Evolutionary conservation across 495 filamentous ascomycete species (phyloP).

Genomic region (Penicillium chermesinum): DNA sequence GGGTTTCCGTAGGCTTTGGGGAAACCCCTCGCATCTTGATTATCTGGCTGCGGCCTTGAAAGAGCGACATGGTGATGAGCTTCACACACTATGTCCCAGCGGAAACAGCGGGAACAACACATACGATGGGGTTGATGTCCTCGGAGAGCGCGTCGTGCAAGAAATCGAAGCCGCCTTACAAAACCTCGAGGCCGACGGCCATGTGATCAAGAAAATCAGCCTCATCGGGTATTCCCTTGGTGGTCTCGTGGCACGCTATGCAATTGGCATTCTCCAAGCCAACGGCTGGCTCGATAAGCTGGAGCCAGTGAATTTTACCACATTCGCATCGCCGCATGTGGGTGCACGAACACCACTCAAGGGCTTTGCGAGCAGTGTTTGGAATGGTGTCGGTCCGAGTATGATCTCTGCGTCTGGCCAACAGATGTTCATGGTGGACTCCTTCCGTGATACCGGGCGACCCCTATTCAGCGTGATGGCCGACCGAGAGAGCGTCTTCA

Average conservation of each 20-base stretch:
- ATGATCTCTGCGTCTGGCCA: slow-evolving; percentile 74
- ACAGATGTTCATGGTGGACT: slow-evolving; percentile 83
- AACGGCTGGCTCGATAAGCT: slow-evolving; percentile 73
- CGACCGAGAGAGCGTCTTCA: slow-evolving; percentile 81
- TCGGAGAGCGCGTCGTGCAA: slow-evolving; percentile 79
- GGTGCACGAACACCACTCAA: slow-evolving; percentile 72
- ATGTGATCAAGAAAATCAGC: slow-evolving; percentile 73
- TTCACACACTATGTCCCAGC: slow-evolving; percentile 73
- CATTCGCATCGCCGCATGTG: slow-evolving; percentile 86
- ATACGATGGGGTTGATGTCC: slow-evolving; percentile 90
- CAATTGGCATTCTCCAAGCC: slow-evolving; percentile 75
- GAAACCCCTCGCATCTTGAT: slow-evolving; percentile 78
- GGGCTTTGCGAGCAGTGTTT: slow-evolving; percentile 62
- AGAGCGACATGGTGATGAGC: slow-evolving; percentile 53
- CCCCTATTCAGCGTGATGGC: slow-evolving; percentile 78
- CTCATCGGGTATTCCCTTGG: slow-evolving; percentile 87
- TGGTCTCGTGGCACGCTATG: slow-evolving; percentile 82
- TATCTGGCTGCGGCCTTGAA: slow-evolving; percentile 64
- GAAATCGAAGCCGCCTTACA: slow-evolving; percentile 84
- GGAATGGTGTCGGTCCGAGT: slow-evolving; percentile 74
- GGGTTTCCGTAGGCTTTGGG: slow-evolving; percentile 64
- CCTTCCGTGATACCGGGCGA: slow-evolving; percentile 72
- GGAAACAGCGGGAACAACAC: slow-evolving; percentile 79
- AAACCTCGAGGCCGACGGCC: slow-evolving; percentile 56
- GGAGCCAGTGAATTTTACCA: slow-evolving; percentile 86